Percentiles rank a stretch among this genome's conserved stretches.
Conservation (phyloP, 257 asterid genomes). For the Solanum rostratum region DNA sequence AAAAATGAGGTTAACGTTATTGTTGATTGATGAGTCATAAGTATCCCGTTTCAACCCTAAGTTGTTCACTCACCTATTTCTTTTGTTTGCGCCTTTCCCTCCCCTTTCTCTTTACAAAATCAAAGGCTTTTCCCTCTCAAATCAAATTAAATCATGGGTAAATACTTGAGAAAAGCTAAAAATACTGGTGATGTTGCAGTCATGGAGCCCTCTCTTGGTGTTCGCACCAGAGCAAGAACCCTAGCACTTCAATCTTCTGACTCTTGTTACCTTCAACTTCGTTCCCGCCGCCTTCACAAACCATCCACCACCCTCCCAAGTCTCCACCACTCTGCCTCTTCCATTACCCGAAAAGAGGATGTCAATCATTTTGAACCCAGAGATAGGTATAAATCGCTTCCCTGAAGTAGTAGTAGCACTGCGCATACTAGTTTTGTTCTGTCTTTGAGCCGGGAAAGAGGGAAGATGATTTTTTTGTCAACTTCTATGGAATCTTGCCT, state of each 20-base stretch:
- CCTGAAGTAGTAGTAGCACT: no score
- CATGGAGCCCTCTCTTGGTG: constrained; percentile 54
- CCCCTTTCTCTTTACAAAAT: background rate
- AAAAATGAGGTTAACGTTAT: background rate
- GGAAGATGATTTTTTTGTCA: background rate
- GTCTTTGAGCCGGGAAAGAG: background rate
- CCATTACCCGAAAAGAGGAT: constrained; percentile 6
- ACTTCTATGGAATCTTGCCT: background rate
- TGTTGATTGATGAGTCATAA: background rate
- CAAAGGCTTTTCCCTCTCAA: background rate
- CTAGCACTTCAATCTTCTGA: constrained; percentile 44
- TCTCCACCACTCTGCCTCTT: background rate
- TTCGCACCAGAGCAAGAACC: constrained; percentile 68
- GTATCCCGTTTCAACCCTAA: constrained; percentile 4
- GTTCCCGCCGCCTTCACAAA: constrained; percentile 48
- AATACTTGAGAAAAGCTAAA: constrained; percentile 44
- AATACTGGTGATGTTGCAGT: constrained; percentile 35
- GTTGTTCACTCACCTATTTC: background rate
- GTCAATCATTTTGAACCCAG: constrained; percentile 4
- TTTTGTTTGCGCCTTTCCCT: background rate
- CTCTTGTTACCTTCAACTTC: constrained; percentile 48
- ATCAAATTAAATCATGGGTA: constrained; percentile 31
- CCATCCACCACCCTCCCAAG: background rate
- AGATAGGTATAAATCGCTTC: constrained; percentile 28
- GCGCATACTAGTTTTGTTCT: background rate